Evolutionary conservation across 164 flowering plant genomes (phyloP), one percentile per base, ranked within the genome.

Genomic region (Magnolia sinica): DNA sequence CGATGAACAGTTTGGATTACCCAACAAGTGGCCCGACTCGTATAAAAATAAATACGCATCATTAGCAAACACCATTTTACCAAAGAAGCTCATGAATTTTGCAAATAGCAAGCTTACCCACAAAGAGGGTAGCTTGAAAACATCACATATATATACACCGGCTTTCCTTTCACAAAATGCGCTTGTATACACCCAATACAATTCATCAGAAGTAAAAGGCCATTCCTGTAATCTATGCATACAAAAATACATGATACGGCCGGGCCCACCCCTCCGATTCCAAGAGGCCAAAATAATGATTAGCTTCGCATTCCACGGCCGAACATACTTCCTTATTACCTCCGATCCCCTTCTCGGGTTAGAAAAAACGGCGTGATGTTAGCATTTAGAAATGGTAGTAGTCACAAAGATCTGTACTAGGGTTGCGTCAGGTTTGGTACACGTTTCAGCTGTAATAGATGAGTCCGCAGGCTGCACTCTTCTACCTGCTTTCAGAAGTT

Each of bases 381-480:
- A 80, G 81, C 79, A 70, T 73, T 77, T 63, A 68, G 79, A 45
- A 73, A 64, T 71, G 58, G 71, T 76, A 22, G 76, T 79, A 73
- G 77, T 63, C 61, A 55, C 18, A 55, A 70, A 74, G 74, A 74
- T 83, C 71, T 69, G 71, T 37, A 68, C 76, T 81, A 81, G 61
- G 73, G 31, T 74, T 76, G 68, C 45, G 79, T 80, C 81, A 81
- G 77, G 50, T 76, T 82, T 50, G 84, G 79, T 71, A 70, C 68
- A 19, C 81, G 84, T 77, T 80, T 82, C 78, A 83, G 76, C 79
- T 92, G 97, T 76, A 91, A 66, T 31, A 83, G 72, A 74, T 92
- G 90, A 70, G 89, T 83, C 82, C 86, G 87, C 83, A 91, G 79
- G 82, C 95, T 90, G 70, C 86, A 82, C 74, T 94, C 90, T 66